Base-by-base conservation (phyloP, 768 basidiomycete species). In the Agrocybe praecox region DNA sequence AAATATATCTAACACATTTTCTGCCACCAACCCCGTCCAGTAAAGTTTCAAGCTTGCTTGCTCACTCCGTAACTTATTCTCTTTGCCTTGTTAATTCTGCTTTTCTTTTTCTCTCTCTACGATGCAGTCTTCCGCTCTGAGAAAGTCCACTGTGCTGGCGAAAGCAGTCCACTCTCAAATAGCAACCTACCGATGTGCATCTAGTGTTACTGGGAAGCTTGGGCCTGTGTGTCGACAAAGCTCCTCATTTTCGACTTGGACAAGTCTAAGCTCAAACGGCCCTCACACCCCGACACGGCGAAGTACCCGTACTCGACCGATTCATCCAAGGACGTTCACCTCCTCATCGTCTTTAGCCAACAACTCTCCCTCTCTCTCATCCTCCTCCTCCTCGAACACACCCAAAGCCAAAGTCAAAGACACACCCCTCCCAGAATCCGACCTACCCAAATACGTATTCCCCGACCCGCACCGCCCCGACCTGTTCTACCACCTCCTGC, bases 401-500 rank as follows among this genome's bases (percentile, higher is more conserved):
- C 3, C 12, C 12, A 12, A 40, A 40, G 36, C n/a, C n/a, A n/a
- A n/a, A n/a, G n/a, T n/a, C n/a, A n/a, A n/a, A 40, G 36, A 40
- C 4, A n/a, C 36, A 15, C 36, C 36, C 6, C 26, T 29, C 4
- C 26, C n/a, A n/a, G n/a, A 29, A 29, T 9, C 26, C 9, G 26
- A 29, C 4, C 26, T 29, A 67, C 64, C 58, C 52, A 55, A 57
- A 24, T 57, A 63, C 14, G 54, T 70, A n/a, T 72, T 72, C 50
- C 42, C 79, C 8, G 89, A 91, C 67, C 82, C 88, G 1, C 73
- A 77, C 49, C 80, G 89, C 12, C 79, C 85, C 17, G 87, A 85
- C 66, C 69, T 92, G 2, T 90, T 82, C 65, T 92, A 91, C 72
- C 89, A 92, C 66, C 72, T 85, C 40, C 67, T 86, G 19, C 65